Evolutionary conservation across 331 rosid species (phyloP).

Genomic region (Ulmus americana): DNA sequence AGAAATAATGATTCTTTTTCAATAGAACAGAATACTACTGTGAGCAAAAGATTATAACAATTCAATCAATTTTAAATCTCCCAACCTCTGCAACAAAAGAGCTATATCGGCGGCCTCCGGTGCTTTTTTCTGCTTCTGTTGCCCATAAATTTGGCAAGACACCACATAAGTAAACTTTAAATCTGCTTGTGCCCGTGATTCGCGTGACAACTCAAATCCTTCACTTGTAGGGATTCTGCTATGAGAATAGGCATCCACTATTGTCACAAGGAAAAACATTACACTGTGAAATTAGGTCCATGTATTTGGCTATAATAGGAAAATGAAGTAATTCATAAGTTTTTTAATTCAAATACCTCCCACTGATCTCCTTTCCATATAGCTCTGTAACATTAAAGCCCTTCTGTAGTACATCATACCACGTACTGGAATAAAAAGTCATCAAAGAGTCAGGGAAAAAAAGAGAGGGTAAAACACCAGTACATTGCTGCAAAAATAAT

Average conservation of each 20-base stretch:
- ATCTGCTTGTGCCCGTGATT: conserved; percentile 90
- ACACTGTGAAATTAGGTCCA: conserved; percentile 22
- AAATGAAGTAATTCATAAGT: background rate
- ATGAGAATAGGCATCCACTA: conserved; percentile 56
- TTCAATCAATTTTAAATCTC: background rate
- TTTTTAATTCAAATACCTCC: conserved; percentile 53
- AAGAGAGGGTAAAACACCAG: conserved; percentile 1
- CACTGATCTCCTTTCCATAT: conserved; percentile 60
- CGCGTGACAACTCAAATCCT: conserved; percentile 74
- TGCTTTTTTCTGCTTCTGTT: conserved; percentile 69
- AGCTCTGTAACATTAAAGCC: conserved; percentile 95
- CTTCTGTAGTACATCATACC: conserved; percentile 99
- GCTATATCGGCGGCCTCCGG: conserved; percentile 91
- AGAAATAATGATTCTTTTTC: background rate
- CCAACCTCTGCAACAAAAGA: conserved; percentile 81
- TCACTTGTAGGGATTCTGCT: conserved; percentile 45
- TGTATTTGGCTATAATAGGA: background rate
- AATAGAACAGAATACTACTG: background rate
- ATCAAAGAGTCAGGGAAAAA: conserved; percentile 13
- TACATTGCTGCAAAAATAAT: too few species aligned
- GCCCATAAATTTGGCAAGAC: conserved; percentile 99
- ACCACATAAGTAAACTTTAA: conserved; percentile 91
- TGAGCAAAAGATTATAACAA: background rate
- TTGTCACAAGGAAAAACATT: conserved; percentile 12
- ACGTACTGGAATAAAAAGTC: conserved; percentile 58